Evolutionary conservation across 2,329 filamentous ascomycete species (phyloP).

Genomic region (Stenocarpella maydis): DNA sequence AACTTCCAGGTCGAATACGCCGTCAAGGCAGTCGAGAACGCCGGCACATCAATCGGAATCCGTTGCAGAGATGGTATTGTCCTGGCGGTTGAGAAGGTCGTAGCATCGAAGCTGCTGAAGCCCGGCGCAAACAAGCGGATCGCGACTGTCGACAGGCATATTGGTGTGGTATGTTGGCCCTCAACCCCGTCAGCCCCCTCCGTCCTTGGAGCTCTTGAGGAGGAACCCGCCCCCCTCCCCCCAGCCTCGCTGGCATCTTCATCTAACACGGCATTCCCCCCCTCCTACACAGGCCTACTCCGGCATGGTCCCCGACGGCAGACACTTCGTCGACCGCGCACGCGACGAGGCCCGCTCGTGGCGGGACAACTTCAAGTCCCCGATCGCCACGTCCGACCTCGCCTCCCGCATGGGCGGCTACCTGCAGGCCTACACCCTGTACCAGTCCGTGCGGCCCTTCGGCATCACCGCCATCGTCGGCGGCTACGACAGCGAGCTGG

Average conservation of each 20-base stretch:
- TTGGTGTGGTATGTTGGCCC: conserved; percentile 79
- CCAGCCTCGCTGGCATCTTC: not conserved
- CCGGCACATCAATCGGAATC: conserved; percentile 94
- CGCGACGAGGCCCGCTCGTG: conserved; percentile 92
- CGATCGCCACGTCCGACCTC: conserved; percentile 87
- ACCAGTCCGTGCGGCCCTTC: conserved; percentile 95
- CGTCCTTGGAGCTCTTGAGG: not conserved
- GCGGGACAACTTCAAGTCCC: conserved; percentile 93
- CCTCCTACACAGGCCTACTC: conserved; percentile 76
- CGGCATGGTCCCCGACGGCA: conserved; percentile 91
- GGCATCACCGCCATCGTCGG: conserved; percentile 94
- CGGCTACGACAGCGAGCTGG: conserved; percentile 90
- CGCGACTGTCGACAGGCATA: conserved; percentile 90
- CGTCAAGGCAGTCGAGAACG: conserved; percentile 97
- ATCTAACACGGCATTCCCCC: conserved; percentile 21
- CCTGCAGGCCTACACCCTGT: conserved; percentile 96
- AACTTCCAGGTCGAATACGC: conserved; percentile 99
- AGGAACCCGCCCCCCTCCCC: not conserved
- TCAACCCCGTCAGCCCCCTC: not conserved
- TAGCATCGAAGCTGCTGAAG: conserved; percentile 95
- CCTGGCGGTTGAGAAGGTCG: conserved; percentile 94
- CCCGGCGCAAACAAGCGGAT: conserved; percentile 96
- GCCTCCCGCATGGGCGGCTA: conserved; percentile 95
- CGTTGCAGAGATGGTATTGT: conserved; percentile 97
- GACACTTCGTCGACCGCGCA: conserved; percentile 93